phyloP scores from a whole-genome alignment of 1,139 yeast genomes.

The Yamadazyma atlantica region DNA sequence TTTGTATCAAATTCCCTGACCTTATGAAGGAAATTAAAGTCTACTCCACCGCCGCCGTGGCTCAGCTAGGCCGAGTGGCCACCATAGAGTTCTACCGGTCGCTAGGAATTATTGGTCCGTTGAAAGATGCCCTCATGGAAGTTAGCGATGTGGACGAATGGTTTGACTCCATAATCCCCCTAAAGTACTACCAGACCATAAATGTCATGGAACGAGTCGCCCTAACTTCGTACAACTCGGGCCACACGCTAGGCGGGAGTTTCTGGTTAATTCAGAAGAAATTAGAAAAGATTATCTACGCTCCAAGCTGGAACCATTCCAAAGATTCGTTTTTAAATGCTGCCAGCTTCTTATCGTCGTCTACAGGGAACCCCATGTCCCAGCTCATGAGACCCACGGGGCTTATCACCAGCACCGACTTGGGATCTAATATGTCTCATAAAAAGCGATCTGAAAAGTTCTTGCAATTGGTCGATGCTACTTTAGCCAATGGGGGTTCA shows the following conservation, averaged over 20 bases:
- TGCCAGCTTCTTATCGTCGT: slow-evolving; percentile 61
- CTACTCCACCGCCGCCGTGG: slow-evolving; percentile 85
- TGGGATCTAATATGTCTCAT: slow-evolving; percentile 68
- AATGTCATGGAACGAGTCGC: slow-evolving; percentile 57
- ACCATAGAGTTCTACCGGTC: slow-evolving; percentile 80
- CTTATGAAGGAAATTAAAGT: slow-evolving; percentile 67
- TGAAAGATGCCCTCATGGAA: slow-evolving; percentile 59
- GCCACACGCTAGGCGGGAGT: slow-evolving; percentile 91
- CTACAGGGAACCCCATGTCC: slow-evolving; percentile 55
- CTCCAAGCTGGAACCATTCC: slow-evolving; percentile 95
- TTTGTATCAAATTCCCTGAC: slow-evolving; percentile 61
- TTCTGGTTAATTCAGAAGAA: slow-evolving; percentile 78
- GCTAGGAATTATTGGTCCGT: slow-evolving; percentile 74
- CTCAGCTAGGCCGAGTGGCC: slow-evolving; percentile 81
- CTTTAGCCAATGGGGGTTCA: slow-evolving; percentile 70
- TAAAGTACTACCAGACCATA: slow-evolving; percentile 82
- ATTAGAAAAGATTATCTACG: slow-evolving; percentile 78
- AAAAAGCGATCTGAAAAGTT: slow-evolving; percentile 66
- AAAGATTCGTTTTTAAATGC: slow-evolving; percentile 80
- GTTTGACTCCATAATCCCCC: slow-evolving; percentile 64
- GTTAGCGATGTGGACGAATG: slow-evolving; percentile 75
- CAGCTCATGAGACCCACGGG: slow-evolving; percentile 79
- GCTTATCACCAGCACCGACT: slow-evolving; percentile 71
- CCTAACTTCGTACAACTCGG: slow-evolving; percentile 85
- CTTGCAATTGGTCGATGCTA: slow-evolving; percentile 60